Conservation (phyloP, 257 asterid genomes). For the Gardenia jasminoides region DNA sequence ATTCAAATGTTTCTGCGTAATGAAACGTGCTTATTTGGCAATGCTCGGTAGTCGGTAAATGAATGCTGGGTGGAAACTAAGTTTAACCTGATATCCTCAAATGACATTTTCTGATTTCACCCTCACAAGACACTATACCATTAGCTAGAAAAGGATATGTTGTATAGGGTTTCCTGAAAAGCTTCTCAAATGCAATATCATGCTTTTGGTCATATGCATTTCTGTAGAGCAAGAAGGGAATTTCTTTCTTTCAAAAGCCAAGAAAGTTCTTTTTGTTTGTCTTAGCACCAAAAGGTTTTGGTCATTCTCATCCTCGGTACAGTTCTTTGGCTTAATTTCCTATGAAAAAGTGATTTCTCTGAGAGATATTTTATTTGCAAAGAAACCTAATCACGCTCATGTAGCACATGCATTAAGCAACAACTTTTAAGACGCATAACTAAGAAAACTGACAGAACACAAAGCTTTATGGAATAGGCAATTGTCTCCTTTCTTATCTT, state of each 20-base stretch:
- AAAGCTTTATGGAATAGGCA: neutral
- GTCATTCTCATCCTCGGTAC: too few relatives aligned
- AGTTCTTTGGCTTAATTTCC: neutral
- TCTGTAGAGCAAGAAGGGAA: neutral
- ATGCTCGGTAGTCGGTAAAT: neutral
- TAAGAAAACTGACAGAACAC: neutral
- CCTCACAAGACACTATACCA: neutral
- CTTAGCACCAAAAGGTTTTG: neutral
- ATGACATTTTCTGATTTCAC: neutral
- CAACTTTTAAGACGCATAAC: neutral
- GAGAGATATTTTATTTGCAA: neutral
- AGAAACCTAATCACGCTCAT: neutral
- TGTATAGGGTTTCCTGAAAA: neutral
- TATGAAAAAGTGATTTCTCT: neutral
- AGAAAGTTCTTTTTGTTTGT: neutral
- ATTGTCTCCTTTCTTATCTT: neutral
- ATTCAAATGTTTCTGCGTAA: neutral
- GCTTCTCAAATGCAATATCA: neutral
- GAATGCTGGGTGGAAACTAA: neutral
- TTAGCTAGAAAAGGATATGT: neutral
- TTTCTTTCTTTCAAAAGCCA: neutral
- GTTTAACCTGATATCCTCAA: neutral
- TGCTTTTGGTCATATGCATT: neutral
- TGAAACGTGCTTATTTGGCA: neutral
- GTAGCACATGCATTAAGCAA: neutral